Evolutionary conservation across 2,329 filamentous ascomycete genomes (phyloP).

Genomic region (Nothomitra cinnamomea): DNA sequence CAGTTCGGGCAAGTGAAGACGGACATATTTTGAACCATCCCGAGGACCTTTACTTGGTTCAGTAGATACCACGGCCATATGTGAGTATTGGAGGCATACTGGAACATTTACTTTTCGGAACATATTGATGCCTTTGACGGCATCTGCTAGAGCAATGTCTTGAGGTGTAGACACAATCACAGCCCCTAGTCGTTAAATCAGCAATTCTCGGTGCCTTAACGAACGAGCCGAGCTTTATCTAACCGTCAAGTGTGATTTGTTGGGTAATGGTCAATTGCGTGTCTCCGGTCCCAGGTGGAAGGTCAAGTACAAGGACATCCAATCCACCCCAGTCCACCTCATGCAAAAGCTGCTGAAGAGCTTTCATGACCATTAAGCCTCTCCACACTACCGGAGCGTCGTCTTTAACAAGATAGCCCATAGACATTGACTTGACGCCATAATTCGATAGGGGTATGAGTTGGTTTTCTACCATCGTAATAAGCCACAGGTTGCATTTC

Average conservation of each 20-base stretch:
- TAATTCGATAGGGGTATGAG: constrained; percentile 83
- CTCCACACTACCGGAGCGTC: constrained; percentile 82
- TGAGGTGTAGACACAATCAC: constrained; percentile 89
- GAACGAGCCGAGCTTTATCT: constrained; percentile 11
- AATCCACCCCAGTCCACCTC: constrained; percentile 87
- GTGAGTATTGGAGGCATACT: constrained; percentile 17
- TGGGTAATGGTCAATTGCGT: constrained; percentile 95
- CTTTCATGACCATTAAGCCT: constrained; percentile 95
- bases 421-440: constrained; percentile 95
- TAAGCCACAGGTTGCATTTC: not conserved
- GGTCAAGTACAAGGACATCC: constrained; percentile 75
- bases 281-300: constrained; percentile 89
- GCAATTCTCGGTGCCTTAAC: not conserved
- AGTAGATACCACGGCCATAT: not conserved
- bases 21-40: constrained; percentile 86
- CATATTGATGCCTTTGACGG: constrained; percentile 81
- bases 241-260: constrained; percentile 74
- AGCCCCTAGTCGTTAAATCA: constrained; percentile 34
- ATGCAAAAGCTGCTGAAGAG: constrained; percentile 84
- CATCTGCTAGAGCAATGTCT: constrained; percentile 80
- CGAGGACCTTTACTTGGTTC: constrained; percentile 36
- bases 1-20: constrained; percentile 70
- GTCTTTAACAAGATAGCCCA: constrained; percentile 79
- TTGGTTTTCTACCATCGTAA: constrained; percentile 44
- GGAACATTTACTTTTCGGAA: constrained; percentile 73